Evolutionary conservation across 1,284 basidiomycete genomes (phyloP), one percentile per base, ranked within the genome.

Genomic region (Trichosporon inkin): DNA sequence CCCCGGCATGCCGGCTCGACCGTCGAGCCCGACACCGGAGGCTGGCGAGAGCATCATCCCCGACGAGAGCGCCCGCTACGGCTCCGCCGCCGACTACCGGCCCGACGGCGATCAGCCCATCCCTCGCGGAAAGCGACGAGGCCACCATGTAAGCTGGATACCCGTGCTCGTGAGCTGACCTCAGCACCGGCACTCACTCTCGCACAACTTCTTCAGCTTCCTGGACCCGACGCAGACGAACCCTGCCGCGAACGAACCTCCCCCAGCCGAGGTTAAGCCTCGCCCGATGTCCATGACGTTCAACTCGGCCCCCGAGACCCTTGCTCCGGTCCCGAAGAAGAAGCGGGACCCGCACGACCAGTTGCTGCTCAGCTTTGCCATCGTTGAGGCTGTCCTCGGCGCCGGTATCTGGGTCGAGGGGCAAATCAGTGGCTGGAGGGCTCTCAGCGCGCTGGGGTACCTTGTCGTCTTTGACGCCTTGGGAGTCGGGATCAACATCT

Each of bases 401-500:
- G 80, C 81, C 1, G 75, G 75, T 5, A 68, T 98, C 10, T 99
- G 95, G 95, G 86, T 95, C 2, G 82, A 83, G n/a, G 94, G 93
- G 1, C 95, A 98, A 75, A 86, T 89, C 62, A 84, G 85, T 28
- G 94, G 94, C 16, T 93, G 91, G 53, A 80, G 97, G 24, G 83
- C 89, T 2, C 86, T 89, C 58, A 94, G 93, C 0, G 95, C 92
- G 0, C 77, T 98, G 14, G 95, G 95, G 0, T 99, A 98, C 74
- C 89, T 96, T 83, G 86, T 96, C 32, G 92, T 98, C 0, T 99
- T 98, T 71, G 95, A 99, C 74, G 85, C 92, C 2, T 81, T 92
- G 66, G 91, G 91, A 0, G 83, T 92, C 4, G 84, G 81, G 17
- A 80, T 82, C n/a, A 78, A 80, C 20, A 75, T 87, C 2, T 68